A percentile compares a stretch with the other conserved stretches of the same genome.
Conservation (phyloP, 345 rosid genomes). For the Cardamine chenopodiifolia region DNA sequence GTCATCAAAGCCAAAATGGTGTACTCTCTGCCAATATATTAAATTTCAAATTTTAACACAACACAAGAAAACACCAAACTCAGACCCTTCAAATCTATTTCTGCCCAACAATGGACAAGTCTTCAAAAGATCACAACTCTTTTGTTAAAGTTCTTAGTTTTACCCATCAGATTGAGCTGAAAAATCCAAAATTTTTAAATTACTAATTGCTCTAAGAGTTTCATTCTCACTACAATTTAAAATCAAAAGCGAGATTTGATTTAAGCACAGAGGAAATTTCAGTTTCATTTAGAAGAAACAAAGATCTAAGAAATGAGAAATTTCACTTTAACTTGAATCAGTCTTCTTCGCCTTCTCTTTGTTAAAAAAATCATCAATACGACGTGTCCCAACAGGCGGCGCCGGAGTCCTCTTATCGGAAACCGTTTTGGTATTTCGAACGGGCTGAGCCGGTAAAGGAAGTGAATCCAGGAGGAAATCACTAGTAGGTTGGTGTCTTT, state of each 20-base stretch:
- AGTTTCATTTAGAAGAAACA: background rate
- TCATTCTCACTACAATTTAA: background rate
- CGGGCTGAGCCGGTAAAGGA: slow-evolving; percentile 51
- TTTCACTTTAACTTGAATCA: slow-evolving; percentile 1
- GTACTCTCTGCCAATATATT: no score
- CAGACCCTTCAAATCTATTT: background rate
- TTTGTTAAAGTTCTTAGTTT: no score
- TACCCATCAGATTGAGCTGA: no score
- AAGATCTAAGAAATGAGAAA: background rate
- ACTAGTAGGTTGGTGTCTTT: slow-evolving; percentile 72
- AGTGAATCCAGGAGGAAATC: slow-evolving; percentile 93
- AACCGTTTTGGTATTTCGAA: slow-evolving; percentile 31
- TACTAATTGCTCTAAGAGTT: background rate
- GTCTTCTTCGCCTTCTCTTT: slow-evolving; percentile 41
- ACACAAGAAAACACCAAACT: background rate
- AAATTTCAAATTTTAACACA: no score
- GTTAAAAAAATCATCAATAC: slow-evolving; percentile 69
- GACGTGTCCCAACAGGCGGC: slow-evolving; percentile 55
- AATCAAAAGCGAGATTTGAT: background rate
- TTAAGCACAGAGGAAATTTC: background rate
- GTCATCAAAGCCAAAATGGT: background rate
- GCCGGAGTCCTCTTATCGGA: slow-evolving; percentile 39
- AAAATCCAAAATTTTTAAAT: no score
- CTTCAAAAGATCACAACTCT: no score
- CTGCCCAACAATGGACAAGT: background rate